These are phyloP conservation scores for Hippophae gyantsensis DNA, from an alignment of 306 rosid genomes.

Conservation along the genomic window DNA sequence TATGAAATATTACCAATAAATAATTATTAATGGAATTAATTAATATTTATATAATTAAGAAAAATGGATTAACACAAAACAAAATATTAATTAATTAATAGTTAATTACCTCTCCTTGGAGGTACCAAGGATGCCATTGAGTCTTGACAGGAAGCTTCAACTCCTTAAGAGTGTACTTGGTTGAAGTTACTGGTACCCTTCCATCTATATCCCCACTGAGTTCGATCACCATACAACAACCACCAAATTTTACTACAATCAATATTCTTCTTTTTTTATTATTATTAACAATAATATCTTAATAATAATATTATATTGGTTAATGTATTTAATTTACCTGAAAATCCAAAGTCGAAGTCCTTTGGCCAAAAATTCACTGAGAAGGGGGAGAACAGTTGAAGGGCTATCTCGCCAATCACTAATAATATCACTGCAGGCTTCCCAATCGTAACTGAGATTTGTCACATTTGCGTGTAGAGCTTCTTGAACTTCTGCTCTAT, in stretches of 20 bases:
- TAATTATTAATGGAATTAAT: too few species aligned
- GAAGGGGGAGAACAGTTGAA: conserved; percentile 52
- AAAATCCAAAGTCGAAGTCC: conserved; percentile 76
- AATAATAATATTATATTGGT: too few species aligned
- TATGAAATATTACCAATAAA: too few species aligned
- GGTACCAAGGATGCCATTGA: conserved; percentile 64
- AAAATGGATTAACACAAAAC: too few species aligned
- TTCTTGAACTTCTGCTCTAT: conserved; percentile 58
- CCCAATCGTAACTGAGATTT: conserved; percentile 61
- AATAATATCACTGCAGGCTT: conserved; percentile 48
- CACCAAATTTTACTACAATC: too few species aligned
- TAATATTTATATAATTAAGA: too few species aligned
- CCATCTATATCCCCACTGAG: conserved; percentile 76
- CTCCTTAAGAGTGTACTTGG: conserved; percentile 54
- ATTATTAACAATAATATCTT: too few species aligned
- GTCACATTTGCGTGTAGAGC: conserved; percentile 90
- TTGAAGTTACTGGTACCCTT: conserved; percentile 83
- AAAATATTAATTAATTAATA: too few species aligned
- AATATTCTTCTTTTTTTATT: too few species aligned
- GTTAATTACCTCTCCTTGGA: conserved; percentile 47
- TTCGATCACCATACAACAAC: background rate
- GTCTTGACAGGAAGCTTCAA: conserved; percentile 51
- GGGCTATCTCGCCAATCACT: conserved; percentile 35
- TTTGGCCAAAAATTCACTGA: conserved; percentile 36
- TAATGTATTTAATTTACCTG: conserved; percentile 37